phyloP scores from a whole-genome alignment of 2,329 filamentous ascomycete species.

The Scytalidium sp. region DNA sequence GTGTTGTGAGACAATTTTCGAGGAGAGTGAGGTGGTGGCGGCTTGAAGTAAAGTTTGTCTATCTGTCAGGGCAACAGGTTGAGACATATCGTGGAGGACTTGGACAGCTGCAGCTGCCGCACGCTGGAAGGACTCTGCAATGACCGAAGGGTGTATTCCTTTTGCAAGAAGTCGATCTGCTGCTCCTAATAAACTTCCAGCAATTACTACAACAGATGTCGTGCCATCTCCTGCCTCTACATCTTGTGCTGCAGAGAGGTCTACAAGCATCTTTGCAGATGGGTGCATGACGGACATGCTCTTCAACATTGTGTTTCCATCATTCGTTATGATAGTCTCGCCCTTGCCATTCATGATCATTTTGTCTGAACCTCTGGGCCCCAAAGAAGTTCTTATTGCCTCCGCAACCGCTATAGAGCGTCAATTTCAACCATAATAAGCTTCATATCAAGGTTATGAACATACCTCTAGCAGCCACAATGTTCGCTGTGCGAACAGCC shows the following conservation, averaged over 20 bases:
- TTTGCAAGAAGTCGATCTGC: conserved; percentile 88
- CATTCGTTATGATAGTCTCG: conserved; percentile 98
- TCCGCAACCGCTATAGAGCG: conserved; percentile 76
- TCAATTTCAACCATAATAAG: conserved; percentile 19
- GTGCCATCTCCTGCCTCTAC: conserved; percentile 98
- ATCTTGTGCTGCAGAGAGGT: conserved; percentile 94
- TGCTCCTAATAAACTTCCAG: conserved; percentile 88
- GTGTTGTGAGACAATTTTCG: conserved; percentile 98
- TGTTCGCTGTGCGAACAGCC: conserved; percentile 94
- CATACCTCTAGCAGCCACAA: conserved; percentile 91
- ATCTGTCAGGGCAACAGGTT: conserved; percentile 85
- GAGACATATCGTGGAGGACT: conserved; percentile 92
- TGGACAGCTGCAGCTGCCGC: conserved; percentile 86
- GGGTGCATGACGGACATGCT: conserved; percentile 99
- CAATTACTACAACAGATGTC: conserved; percentile 97
- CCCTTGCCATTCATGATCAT: conserved; percentile 80
- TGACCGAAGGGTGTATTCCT: conserved; percentile 95
- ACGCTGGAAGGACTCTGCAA: conserved; percentile 96
- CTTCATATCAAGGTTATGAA: conserved; percentile 5
- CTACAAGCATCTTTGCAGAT: conserved; percentile 99
- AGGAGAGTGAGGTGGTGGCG: conserved; percentile 93
- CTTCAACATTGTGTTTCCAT: conserved; percentile 98
- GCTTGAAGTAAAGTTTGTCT: conserved; percentile 90
- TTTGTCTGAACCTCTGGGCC: conserved; percentile 72
- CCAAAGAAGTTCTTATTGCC: conserved; percentile 94